Percentiles rank a stretch among this genome's conserved stretches.
Conservation (phyloP, 257 asterid species). For the Nicotiana paniculata region DNA sequence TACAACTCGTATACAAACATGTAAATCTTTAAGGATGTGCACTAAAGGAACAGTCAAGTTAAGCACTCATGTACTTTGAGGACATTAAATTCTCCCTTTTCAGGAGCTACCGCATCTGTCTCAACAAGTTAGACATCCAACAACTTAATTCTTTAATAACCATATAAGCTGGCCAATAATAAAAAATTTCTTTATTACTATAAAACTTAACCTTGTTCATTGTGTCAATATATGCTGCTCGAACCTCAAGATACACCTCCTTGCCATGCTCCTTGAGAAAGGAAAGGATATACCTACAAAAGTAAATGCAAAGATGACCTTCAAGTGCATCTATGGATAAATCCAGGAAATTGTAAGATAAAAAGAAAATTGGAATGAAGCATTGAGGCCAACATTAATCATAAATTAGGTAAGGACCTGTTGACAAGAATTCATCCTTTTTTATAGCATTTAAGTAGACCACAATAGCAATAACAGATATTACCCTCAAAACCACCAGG, state of each 20-base stretch:
- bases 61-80: not conserved
- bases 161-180: not conserved
- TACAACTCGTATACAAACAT: not conserved
- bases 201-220: slow-evolving; percentile 74
- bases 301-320: slow-evolving; percentile 10
- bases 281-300: slow-evolving; percentile 60
- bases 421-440: not conserved
- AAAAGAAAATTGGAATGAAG: not conserved
- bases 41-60: slow-evolving; percentile 17
- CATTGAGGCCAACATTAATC: not conserved
- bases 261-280: slow-evolving; percentile 95
- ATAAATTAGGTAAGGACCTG: not conserved
- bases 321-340: not conserved
- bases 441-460: not conserved
- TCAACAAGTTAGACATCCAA: not conserved
- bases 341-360: slow-evolving; percentile 1
- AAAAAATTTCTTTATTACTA: not conserved
- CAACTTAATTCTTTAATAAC: not conserved
- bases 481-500: not conserved
- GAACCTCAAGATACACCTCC: slow-evolving; percentile 84
- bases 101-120: not conserved
- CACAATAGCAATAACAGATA: not conserved
- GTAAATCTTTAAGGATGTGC: not conserved
- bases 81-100: not conserved
- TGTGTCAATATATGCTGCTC: slow-evolving; percentile 94